These are phyloP conservation scores for Pseudomonodictys pantanalensis DNA, from an alignment of 495 filamentous ascomycete genomes.

Conservation along the genomic window DNA sequence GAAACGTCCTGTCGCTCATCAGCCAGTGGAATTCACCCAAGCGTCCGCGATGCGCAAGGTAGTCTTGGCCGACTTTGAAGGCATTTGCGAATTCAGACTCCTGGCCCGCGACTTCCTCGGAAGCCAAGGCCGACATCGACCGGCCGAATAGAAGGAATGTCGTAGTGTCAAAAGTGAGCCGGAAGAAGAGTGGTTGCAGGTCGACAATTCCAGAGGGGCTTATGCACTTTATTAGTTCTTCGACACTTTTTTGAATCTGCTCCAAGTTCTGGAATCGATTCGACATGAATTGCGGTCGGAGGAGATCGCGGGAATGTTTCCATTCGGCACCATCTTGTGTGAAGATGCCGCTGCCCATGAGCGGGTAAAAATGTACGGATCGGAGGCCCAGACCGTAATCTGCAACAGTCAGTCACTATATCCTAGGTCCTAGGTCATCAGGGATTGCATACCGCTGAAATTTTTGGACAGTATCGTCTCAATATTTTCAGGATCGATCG, in stretches of 20 bases:
- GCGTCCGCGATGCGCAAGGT: background rate
- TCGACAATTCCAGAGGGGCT: conserved; percentile 35
- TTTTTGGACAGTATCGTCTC: background rate
- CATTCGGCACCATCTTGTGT: conserved; percentile 52
- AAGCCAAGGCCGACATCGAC: conserved; percentile 32
- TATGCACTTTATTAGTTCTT: conserved; percentile 42
- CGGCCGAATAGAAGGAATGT: conserved; percentile 50
- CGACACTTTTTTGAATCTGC: conserved; percentile 41
- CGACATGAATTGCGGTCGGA: conserved; percentile 56
- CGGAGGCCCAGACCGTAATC: conserved; percentile 40
- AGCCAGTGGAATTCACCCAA: background rate
- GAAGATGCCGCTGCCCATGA: conserved; percentile 56
- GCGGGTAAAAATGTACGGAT: conserved; percentile 35
- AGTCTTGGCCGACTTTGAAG: background rate
- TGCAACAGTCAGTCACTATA: background rate
- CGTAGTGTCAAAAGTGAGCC: conserved; percentile 49
- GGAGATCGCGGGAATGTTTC: conserved; percentile 54
- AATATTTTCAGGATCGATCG: background rate
- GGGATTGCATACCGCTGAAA: background rate
- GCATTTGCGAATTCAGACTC: conserved; percentile 17
- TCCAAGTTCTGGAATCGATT: conserved; percentile 39
- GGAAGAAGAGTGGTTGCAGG: conserved; percentile 52
- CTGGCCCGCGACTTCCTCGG: conserved; percentile 26
- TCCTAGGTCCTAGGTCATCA: background rate
- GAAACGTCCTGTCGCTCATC: background rate